Evolutionary conservation across 2,329 filamentous ascomycete genomes (phyloP).

Genomic region (Scedosporium minutisporum): DNA sequence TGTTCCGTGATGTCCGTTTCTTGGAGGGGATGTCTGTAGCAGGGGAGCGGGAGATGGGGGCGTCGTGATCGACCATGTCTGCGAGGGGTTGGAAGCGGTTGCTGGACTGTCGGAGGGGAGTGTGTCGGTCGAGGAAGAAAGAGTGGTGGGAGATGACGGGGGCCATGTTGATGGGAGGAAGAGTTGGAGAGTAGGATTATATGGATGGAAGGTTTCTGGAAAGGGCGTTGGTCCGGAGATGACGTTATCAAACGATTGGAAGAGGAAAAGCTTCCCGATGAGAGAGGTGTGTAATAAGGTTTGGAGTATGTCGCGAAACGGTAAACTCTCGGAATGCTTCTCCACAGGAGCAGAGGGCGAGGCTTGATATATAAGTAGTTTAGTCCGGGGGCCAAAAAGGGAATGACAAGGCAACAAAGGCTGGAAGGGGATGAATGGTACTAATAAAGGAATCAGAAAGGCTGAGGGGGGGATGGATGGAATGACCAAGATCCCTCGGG

Average conservation of each 20-base stretch:
- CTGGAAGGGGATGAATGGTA: not conserved
- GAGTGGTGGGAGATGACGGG: not conserved
- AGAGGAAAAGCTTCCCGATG: not conserved
- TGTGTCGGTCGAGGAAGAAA: not conserved
- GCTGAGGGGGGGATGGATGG: no score
- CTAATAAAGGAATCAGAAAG: not conserved
- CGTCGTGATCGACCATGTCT: not conserved
- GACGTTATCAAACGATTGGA: not conserved
- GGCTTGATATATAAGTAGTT: not conserved
- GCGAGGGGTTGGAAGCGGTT: conserved; percentile 4
- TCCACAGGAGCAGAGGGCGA: not conserved
- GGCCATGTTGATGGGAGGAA: not conserved
- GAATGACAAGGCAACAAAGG: not conserved
- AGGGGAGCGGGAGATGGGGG: not conserved
- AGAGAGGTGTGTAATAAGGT: not conserved
- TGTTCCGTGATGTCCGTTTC: not conserved
- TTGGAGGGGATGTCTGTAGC: not conserved
- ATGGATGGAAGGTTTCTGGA: not conserved
- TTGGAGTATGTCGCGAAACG: not conserved
- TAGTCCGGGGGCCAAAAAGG: not conserved
- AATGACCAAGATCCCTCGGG: not conserved
- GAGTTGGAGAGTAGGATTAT: not conserved
- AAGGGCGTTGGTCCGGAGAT: not conserved
- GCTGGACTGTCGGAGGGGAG: not conserved
- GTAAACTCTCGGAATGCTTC: not conserved